A percentile compares a stretch with the other conserved stretches of the same genome.
These are phyloP conservation scores for Metschnikowia arizonensis DNA, from an alignment of 805 yeast genomes.

Conservation along the genomic window DNA sequence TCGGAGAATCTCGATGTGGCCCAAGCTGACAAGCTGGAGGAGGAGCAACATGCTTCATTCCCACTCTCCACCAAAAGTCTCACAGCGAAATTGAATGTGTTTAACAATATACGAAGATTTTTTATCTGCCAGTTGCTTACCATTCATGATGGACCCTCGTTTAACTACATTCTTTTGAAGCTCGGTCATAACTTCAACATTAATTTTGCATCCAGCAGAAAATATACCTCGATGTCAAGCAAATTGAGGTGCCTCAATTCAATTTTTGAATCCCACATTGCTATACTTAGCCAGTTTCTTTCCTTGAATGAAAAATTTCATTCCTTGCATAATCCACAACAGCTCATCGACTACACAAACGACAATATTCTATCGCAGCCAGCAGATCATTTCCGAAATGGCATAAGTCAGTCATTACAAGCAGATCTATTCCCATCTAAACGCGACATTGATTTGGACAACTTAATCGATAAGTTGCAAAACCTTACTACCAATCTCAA, in stretches of 20 bases:
- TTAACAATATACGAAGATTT: slow-evolving; percentile 36
- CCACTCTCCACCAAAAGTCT: slow-evolving; percentile 11
- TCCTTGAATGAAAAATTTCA: slow-evolving; percentile 28
- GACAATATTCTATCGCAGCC: slow-evolving; percentile 13
- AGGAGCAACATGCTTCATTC: background rate
- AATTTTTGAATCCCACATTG: slow-evolving; percentile 24
- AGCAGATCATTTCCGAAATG: background rate
- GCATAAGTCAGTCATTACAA: background rate
- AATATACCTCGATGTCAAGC: slow-evolving; percentile 11
- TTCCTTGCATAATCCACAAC: slow-evolving; percentile 7
- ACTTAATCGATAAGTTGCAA: slow-evolving; percentile 29
- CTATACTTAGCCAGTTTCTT: slow-evolving; percentile 21
- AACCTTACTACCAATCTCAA: slow-evolving; percentile 33
- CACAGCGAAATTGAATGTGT: slow-evolving; percentile 22
- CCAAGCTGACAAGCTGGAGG: slow-evolving; percentile 4
- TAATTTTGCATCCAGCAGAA: slow-evolving; percentile 1
- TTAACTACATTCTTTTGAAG: slow-evolving; percentile 32
- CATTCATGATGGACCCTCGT: slow-evolving; percentile 26
- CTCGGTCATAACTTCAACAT: slow-evolving; percentile 21
- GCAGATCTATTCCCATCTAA: slow-evolving; percentile 7
- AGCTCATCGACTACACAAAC: slow-evolving; percentile 15
- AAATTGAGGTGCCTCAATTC: slow-evolving; percentile 20
- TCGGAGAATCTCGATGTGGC: slow-evolving; percentile 9
- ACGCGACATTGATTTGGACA: slow-evolving; percentile 19
- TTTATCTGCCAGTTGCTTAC: slow-evolving; percentile 38